Base-by-base conservation (phyloP, 345 rosid species). In the Corchorus olitorius region DNA sequence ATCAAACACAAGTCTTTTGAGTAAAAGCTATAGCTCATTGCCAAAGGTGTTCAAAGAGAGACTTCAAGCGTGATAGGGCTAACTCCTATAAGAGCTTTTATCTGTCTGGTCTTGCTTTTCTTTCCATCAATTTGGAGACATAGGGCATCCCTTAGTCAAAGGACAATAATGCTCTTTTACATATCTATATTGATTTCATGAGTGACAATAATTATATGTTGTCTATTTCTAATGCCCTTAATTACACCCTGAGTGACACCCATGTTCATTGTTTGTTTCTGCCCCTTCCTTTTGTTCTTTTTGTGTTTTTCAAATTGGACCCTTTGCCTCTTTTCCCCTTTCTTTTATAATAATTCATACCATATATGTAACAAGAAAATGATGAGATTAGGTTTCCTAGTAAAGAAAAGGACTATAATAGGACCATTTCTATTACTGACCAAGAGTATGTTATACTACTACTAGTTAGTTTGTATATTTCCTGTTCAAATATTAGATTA, bases 1-100 rank as follows among this genome's bases (percentile, higher is more conserved):
- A 68, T 27, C 27, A 27, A 27, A 45, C 74, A 65, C 49, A 56
- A 58, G 56, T 72, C 80, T 78, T 75, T 81, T 68, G 60, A 60
- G 27, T 45, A 66, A 80, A 27, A 72, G 79, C 43, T 73, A 74
- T 19, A 4, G 62, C 49, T 71, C 80, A 73, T 68, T 53, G 78
- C 70, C 81, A 81, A 81, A 76, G 78, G 20, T 67, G 61, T 56
- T 77, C 78, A 62, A 78, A 76, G 78, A 62, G 76, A 76, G 76
- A 55, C 65, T 4, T 72, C 13, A 19, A 69, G 78, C 68, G 50
- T 60, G 60, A 78, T 54, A 66, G 53, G 65, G 58, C 53, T 20
- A 41, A 62, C 27, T 53, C 43, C 41, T 14, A 39, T 39, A 27
- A 49, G 43, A 68, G 7, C 34, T 6, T 52, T 39, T 53, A 16